Conservation (phyloP, 2,329 filamentous ascomycete species). For the Ciborinia camelliae region DNA sequence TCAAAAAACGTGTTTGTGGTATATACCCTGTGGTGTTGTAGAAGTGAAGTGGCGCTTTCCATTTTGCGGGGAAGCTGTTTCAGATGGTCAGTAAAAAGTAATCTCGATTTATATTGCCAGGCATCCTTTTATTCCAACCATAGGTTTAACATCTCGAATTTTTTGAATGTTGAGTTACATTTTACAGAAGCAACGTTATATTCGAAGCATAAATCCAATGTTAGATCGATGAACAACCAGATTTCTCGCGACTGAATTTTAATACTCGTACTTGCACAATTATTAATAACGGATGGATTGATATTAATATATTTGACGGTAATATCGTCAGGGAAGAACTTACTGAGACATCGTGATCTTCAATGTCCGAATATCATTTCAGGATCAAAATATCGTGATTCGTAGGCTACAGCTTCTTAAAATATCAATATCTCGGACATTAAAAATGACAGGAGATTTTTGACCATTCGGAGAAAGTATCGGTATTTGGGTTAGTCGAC, state of each 20-base stretch:
- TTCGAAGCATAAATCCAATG: background rate
- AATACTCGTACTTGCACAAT: background rate
- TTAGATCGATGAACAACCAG: background rate
- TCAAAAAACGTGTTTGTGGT: conserved; percentile 6
- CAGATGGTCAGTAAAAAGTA: background rate
- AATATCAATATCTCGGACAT: background rate
- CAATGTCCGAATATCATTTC: background rate
- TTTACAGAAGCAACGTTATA: background rate
- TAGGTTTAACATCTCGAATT: background rate
- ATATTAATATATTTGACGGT: background rate
- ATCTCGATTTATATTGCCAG: background rate
- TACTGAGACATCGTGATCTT: background rate
- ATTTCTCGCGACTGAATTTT: background rate
- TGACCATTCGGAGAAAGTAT: background rate
- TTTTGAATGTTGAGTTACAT: background rate
- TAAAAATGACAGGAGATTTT: background rate
- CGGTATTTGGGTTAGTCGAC: background rate
- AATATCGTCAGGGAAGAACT: background rate
- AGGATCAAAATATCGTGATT: background rate
- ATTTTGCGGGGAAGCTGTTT: conserved; percentile 20
- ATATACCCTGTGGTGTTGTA: background rate
- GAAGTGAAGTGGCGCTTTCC: conserved; percentile 8
- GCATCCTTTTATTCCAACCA: background rate
- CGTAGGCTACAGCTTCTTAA: too few species aligned
- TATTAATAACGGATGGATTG: background rate